Evolutionary conservation across 345 rosid genomes (phyloP).

Genomic region (Noccaea caerulescens): DNA sequence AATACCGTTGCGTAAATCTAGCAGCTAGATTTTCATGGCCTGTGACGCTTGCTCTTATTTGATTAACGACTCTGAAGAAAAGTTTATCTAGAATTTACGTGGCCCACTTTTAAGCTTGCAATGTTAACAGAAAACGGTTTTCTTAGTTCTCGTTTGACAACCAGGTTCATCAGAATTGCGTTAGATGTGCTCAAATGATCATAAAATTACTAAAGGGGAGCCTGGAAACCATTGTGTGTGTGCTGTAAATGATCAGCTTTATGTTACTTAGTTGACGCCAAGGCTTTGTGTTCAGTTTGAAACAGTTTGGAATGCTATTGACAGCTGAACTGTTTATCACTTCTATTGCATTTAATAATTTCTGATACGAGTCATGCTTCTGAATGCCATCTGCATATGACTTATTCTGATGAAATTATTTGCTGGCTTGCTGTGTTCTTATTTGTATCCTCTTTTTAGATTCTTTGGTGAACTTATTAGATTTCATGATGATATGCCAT

Average conservation of each 20-base stretch:
- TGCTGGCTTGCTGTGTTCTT: constrained; percentile 25
- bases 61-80: no score
- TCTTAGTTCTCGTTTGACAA: no score
- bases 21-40: no score
- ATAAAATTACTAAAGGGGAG: constrained; percentile 22
- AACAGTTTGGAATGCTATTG: constrained; percentile 26
- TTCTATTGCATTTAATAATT: not conserved
- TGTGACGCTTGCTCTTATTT: no score
- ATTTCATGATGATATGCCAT: constrained; percentile 21
- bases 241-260: constrained; percentile 28
- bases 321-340: constrained; percentile 6
- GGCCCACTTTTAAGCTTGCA: no score
- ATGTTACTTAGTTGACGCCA: constrained; percentile 21
- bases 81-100: no score
- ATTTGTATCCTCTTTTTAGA: constrained; percentile 12
- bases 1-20: constrained; percentile 31
- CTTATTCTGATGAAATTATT: constrained; percentile 20
- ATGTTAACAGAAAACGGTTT: no score
- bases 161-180: no score
- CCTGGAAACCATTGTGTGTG: constrained; percentile 34
- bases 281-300: constrained; percentile 23
- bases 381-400: constrained; percentile 25
- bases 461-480: constrained; percentile 8
- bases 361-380: not conserved
- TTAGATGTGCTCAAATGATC: constrained; percentile 11